Evolutionary conservation across 2,329 filamentous ascomycete genomes (phyloP).

Genomic region (Penicillium sp.): DNA sequence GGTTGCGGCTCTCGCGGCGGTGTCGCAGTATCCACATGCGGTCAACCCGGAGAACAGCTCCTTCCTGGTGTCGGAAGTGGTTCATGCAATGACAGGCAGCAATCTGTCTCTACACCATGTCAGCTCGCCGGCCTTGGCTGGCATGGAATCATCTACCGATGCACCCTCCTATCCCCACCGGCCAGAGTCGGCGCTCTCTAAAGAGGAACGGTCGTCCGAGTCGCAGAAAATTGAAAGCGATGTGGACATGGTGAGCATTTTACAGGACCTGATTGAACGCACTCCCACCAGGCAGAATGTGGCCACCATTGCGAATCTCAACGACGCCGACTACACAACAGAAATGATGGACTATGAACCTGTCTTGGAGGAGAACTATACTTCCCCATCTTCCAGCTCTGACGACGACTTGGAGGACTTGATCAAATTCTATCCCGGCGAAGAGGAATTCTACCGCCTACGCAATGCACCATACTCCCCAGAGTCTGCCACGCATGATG

Average conservation of each 20-base stretch:
- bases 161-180: neutral
- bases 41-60: slow-evolving; percentile 20
- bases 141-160: no score
- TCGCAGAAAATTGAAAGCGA: slow-evolving; percentile 14
- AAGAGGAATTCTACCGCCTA: slow-evolving; percentile 23
- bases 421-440: slow-evolving; percentile 34
- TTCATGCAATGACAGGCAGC: slow-evolving; percentile 27
- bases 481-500: slow-evolving; percentile 17
- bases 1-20: slow-evolving; percentile 31
- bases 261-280: slow-evolving; percentile 21
- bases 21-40: slow-evolving; percentile 28
- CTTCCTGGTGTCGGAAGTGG: slow-evolving; percentile 27
- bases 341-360: slow-evolving; percentile 29
- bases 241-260: slow-evolving; percentile 17
- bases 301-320: slow-evolving; percentile 22
- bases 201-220: slow-evolving; percentile 15
- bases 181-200: slow-evolving; percentile 1
- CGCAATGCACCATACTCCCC: slow-evolving; percentile 10
- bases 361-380: slow-evolving; percentile 10
- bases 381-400: slow-evolving; percentile 14
- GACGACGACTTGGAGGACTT: slow-evolving; percentile 35
- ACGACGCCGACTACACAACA: slow-evolving; percentile 19
- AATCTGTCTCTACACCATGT: slow-evolving; percentile 1
- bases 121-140: neutral
- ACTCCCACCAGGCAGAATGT: slow-evolving; percentile 16